Conservation (phyloP, 768 basidiomycete species). For the Leccinum variicolor region DNA sequence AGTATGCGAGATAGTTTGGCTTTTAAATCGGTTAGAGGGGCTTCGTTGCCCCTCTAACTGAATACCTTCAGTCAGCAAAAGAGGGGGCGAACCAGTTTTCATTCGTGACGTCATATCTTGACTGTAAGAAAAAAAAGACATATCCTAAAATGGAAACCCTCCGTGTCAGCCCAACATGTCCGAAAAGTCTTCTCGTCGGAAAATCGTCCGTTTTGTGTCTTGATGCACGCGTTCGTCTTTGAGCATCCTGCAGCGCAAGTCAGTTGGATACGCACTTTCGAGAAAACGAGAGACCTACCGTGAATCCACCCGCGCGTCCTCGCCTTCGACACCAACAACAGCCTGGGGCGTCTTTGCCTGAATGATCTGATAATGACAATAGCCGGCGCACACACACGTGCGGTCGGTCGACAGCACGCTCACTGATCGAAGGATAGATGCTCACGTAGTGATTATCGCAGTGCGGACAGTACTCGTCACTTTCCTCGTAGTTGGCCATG, state of each 20-base stretch:
- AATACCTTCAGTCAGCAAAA: background rate
- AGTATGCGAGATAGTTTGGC: background rate
- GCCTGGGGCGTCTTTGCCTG: slow-evolving; percentile 91
- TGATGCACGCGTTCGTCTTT: slow-evolving; percentile 79
- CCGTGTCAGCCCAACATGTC: slow-evolving; percentile 39
- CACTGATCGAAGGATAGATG: slow-evolving; percentile 7
- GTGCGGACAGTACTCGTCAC: slow-evolving; percentile 97
- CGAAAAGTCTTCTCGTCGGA: slow-evolving; percentile 46
- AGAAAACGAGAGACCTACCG: slow-evolving; percentile 49
- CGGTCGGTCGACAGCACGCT: background rate
- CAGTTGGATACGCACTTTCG: background rate
- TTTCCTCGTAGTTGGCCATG: slow-evolving; percentile 88
- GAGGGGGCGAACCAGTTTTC: slow-evolving; percentile 9
- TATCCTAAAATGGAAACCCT: slow-evolving; percentile 12
- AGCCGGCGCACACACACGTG: background rate
- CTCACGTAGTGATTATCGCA: slow-evolving; percentile 98
- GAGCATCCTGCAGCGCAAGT: slow-evolving; percentile 58
- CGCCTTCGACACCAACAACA: slow-evolving; percentile 82
- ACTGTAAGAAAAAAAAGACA: slow-evolving; percentile 5
- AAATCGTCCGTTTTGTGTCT: slow-evolving; percentile 47
- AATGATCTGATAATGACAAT: slow-evolving; percentile 58
- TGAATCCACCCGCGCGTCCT: slow-evolving; percentile 84
- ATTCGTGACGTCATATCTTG: slow-evolving; percentile 17
- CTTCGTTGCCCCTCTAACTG: background rate
- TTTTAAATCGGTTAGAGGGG: slow-evolving; percentile 16